Evolutionary conservation across 2,329 filamentous ascomycete genomes (phyloP), one percentile per base, ranked within the genome.

Genomic region (Macrophomina phaseolina): DNA sequence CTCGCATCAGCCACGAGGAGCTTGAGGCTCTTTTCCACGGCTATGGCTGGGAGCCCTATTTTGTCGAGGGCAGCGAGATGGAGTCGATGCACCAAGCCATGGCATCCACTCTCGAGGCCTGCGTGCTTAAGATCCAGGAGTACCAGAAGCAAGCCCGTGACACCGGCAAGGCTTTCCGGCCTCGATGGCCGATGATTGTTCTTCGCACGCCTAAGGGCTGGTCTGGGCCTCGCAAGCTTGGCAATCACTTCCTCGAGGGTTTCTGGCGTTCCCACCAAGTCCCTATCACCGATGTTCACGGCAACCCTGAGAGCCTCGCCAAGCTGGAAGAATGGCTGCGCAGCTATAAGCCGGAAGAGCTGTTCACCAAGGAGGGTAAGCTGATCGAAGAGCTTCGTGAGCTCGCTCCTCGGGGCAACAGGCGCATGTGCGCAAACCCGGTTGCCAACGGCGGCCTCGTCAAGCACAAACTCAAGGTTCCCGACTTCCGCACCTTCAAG

Each of bases 241-340:
- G 90, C 71, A 86, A 86, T 67, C 89, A 92, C 74, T 89, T 86
- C 71, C 84, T 93, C 7, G 88, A 88, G 71, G 91, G 91, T n/a
- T 93, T 87, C 82, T 94, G 90, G 90, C 86, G 90, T 51, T 83
- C 91, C 18, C 91, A 94, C 74, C 91, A 94, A 77, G 89, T 94
- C 6, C 91, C 91, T 51, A 89, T 94, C 67, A 85, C 90, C 4
- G 89, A 91, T 69, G 89, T 91, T 1, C 83, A 84, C 42, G 86
- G 84, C 30, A 92, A 91, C 74, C 82, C 85, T 0, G 81, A 85
- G 14, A 89, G 92, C 67, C 81, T 93, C 66, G 87, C 90, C 78
- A 69, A 88, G 1, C 84, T 94, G 6, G 91, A 94, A 77, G 78
- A 86, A 36, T 94, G 91, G 91, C 91, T 94, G 90, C 87, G 86